These are phyloP conservation scores for Cornus suecica DNA, from an alignment of 148 eudicot genomes.

Conservation along the genomic window DNA sequence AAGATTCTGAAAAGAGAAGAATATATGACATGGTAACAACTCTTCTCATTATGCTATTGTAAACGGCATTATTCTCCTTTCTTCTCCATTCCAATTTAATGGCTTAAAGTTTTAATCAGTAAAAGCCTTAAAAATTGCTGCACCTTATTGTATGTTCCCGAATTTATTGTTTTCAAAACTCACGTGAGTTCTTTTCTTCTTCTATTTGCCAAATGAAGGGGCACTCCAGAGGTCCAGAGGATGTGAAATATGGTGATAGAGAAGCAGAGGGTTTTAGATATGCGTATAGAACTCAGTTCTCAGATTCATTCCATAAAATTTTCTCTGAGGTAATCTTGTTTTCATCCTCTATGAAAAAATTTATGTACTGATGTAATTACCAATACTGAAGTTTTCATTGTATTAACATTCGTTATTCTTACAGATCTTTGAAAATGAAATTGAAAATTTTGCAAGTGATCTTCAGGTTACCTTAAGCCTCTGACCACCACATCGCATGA, in stretches of 20 bases:
- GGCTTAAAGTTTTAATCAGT: neutral
- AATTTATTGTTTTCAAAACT: slow-evolving; percentile 4
- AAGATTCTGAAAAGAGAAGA: slow-evolving; percentile 71
- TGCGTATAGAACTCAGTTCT: slow-evolving; percentile 57
- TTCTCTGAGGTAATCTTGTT: slow-evolving; percentile 75
- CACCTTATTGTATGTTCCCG: neutral
- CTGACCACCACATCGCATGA: neutral
- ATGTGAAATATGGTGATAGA: slow-evolving; percentile 38
- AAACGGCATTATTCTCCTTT: neutral
- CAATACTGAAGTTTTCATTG: neutral
- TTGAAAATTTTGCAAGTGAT: slow-evolving; percentile 61
- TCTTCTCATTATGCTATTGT: slow-evolving; percentile 12
- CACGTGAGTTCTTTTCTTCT: slow-evolving; percentile 7
- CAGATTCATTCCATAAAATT: slow-evolving; percentile 78
- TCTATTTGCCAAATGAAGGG: slow-evolving; percentile 27
- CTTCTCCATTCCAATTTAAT: neutral
- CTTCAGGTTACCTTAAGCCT: slow-evolving; percentile 53
- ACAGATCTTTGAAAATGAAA: slow-evolving; percentile 81
- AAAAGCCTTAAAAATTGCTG: slow-evolving; percentile 8
- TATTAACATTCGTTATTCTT: slow-evolving; percentile 8
- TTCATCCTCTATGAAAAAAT: neutral
- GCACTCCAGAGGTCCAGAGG: slow-evolving; percentile 44
- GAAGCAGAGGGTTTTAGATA: slow-evolving; percentile 51
- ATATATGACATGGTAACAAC: slow-evolving; percentile 80
- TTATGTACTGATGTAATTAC: neutral